Conservation (phyloP, 192 early-diverging fungal genomes). For the Backusella tarrabulga region DNA sequence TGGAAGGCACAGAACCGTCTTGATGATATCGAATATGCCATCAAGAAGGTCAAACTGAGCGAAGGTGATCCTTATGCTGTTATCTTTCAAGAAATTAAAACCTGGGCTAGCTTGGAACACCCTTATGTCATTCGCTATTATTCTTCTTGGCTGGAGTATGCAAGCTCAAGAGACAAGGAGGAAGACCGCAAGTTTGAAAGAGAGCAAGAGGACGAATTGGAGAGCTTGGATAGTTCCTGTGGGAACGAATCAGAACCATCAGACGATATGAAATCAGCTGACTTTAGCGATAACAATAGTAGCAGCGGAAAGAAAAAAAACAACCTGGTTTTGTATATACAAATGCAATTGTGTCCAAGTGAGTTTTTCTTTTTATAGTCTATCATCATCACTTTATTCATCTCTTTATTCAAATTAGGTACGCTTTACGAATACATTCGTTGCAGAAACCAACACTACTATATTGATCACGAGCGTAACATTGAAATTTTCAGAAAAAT, state of each 20-base stretch:
- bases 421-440: constrained; percentile 65
- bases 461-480: constrained; percentile 11
- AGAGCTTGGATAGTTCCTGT: background rate
- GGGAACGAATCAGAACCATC: background rate
- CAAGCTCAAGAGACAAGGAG: constrained; percentile 11
- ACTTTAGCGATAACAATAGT: background rate
- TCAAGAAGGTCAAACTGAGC: constrained; percentile 75
- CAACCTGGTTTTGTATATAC: constrained; percentile 58
- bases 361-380: constrained; percentile 1
- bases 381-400: background rate
- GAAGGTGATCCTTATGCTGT: constrained; percentile 44
- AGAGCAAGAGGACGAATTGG: background rate
- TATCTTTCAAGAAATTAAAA: constrained; percentile 89
- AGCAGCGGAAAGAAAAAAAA: background rate
- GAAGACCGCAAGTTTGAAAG: constrained; percentile 24
- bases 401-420: constrained; percentile 10
- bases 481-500: constrained; percentile 68
- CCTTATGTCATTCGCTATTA: constrained; percentile 92
- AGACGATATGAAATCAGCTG: background rate
- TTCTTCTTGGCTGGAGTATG: constrained; percentile 83
- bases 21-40: constrained; percentile 87
- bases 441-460: constrained; percentile 22
- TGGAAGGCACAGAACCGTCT: constrained; percentile 78
- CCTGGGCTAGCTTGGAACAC: constrained; percentile 80
- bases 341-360: constrained; percentile 90